These are phyloP conservation scores for Globisporangium spiculum DNA, from an alignment of 352 stramenopile species.

Conservation along the genomic window DNA sequence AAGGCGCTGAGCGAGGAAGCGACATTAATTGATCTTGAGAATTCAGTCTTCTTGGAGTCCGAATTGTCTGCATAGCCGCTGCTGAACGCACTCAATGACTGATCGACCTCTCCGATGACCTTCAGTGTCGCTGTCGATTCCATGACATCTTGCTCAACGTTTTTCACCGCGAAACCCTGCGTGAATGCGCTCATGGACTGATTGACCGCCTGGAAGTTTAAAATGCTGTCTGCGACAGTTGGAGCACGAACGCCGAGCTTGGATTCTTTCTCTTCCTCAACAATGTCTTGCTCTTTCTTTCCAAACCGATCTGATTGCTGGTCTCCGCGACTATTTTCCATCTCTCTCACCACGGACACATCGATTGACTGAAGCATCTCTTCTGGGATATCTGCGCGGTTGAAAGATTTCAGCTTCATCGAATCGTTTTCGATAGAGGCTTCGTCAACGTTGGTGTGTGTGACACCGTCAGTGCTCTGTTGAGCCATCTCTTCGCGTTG, in stretches of 20 bases:
- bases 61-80: constrained; percentile 17
- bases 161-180: constrained; percentile 25
- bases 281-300: constrained; percentile 1
- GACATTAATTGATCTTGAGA: background rate
- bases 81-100: constrained; percentile 42
- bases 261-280: background rate
- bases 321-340: background rate
- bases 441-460: background rate
- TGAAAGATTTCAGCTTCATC: background rate
- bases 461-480: background rate
- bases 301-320: background rate
- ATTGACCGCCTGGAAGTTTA: constrained; percentile 19
- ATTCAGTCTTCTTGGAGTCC: background rate
- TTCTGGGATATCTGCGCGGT: constrained; percentile 28
- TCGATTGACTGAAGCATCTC: constrained; percentile 56
- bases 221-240: constrained; percentile 1
- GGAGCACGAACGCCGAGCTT: constrained; percentile 4
- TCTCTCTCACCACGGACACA: constrained; percentile 3
- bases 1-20: constrained; percentile 21
- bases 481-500: background rate
- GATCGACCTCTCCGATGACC: constrained; percentile 17
- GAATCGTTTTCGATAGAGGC: background rate
- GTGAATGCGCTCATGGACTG: constrained; percentile 48
- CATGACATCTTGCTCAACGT: background rate
- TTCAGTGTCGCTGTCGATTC: background rate